Evolutionary conservation across 768 basidiomycete species (phyloP), one percentile per base, ranked within the genome.

Genomic region (Melanogaster broomeanus): DNA sequence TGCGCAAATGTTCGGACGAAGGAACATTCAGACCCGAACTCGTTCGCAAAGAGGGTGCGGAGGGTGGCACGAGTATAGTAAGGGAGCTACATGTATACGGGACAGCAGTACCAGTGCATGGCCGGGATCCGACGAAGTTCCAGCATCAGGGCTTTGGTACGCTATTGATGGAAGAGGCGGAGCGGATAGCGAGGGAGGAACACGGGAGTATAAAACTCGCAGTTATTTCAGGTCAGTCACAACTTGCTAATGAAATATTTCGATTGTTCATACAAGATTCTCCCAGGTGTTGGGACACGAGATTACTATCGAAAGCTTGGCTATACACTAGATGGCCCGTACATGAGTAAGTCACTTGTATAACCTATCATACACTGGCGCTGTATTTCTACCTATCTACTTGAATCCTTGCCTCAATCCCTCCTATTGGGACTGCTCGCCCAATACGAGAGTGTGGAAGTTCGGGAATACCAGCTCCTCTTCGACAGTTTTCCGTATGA

Each of bases 91-190:
- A 95, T 73, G 95, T 99, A 19, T 98, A 99, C 66, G 97, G 97
- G 19, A 98, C 96, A 11, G 96, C 97, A 16, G 93, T 98, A 31
- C 93, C 94, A 6, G 93, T 99, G 31, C 96, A 98, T 67, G 93
- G 92, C 48, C 80, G 97, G 43, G 95, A 99, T 72, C 97, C 97
- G 18, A 98, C 94, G 30, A 97, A 96, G 72, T 98, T 98, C 77
- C 94, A 97, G 66, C 94, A 97, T 72, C 60, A 95, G 83, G 97
- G 97, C 8, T 98, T 98, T 68, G 97, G 97, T 12, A 97, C 94
- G 27, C 69, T 98, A 55, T 73, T 99, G 55, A 99, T 99, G 97
- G 97, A 99, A 66, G 97, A 99, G 73, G 97, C 97, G 9, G 97
- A 98, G 70, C 81, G 96, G 61, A 98, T 99, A 76, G 94, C 97